Evolutionary conservation across 176 grass and related monocot genomes (phyloP).

Genomic region (Musa beccarii): DNA sequence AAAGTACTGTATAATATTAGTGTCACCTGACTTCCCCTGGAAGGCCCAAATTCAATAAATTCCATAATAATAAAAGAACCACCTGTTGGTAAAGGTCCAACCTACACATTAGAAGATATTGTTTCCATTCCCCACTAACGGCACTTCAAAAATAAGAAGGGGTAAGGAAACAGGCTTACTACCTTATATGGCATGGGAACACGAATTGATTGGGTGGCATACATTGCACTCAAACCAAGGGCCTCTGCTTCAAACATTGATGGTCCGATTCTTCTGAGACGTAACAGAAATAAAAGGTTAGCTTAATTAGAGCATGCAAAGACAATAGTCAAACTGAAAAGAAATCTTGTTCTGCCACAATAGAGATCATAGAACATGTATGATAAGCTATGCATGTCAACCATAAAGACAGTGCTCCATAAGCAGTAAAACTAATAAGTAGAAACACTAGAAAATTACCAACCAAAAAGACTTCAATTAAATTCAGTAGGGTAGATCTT

Average conservation of each 20-base stretch:
- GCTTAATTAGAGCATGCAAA: neutral
- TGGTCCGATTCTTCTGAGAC: conserved; percentile 54
- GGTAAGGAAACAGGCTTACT: neutral
- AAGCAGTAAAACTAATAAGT: neutral
- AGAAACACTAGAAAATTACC: too few species aligned
- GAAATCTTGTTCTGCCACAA: neutral
- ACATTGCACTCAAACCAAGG: conserved; percentile 78
- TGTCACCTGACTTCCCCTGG: conserved; percentile 70
- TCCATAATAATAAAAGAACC: conserved; percentile 98
- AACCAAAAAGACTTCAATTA: too few species aligned
- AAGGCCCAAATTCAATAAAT: conserved; percentile 78
- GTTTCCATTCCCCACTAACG: neutral
- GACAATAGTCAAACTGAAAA: neutral
- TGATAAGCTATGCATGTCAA: neutral
- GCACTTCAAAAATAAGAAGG: neutral
- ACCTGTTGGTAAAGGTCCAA: conserved; percentile 51
- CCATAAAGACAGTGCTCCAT: neutral
- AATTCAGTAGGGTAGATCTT: too few species aligned
- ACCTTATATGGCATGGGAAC: conserved; percentile 93
- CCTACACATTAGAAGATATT: conserved; percentile 29
- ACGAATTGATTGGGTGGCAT: conserved; percentile 70
- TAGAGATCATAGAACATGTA: neutral
- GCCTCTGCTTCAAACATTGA: conserved; percentile 96
- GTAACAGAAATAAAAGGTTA: neutral
- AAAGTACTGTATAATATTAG: conserved; percentile 12